Evolutionary conservation across 441 rosid species (phyloP), one percentile per base, ranked within the genome.

Genomic region (Hura crepitans): DNA sequence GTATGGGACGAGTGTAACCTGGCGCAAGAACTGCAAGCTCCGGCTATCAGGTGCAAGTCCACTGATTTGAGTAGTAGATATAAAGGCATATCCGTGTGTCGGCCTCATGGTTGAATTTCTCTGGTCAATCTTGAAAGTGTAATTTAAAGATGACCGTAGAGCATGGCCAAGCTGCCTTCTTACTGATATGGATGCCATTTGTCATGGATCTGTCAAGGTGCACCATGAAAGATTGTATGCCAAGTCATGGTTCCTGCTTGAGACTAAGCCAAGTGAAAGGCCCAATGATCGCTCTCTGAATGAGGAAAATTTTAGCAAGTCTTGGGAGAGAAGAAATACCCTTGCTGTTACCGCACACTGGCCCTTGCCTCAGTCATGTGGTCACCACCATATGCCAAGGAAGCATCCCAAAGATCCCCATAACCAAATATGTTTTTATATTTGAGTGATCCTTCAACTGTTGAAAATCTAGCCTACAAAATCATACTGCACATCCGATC

Each of bases 331-430:
- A 79, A 92, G 84, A 80, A 72, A 90, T 72, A 81, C 78, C 28
- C 97, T 83, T 8, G 89, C 90, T 27, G 85, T 83, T 73, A 88
- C 49, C 35, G 99, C 96, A 92, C 74, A 53, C 99, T 97, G 50
- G 88, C 81, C 76, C 98, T 91, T 59, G 86, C 77, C 86, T 92
- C 98, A 8, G 90, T 82, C 30, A 90, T 80, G 70, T 81, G 87
- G 75, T 91, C 96, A 80, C 81, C 86, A 55, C 97, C 97, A 86
- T 82, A 91, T 12, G 89, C 89, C 75, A 91, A 47, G 67, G 93
- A 84, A 59, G 87, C 86, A 68, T 95, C 96, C 99, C 99, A 95
- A 25, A 87, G 81, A 83, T 92, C 99, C 53, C 98, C 97, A 82
- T 84, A 85, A 15, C 99, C 99, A 77, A 90, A 85, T 70, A 91